Evolutionary conservation across 306 rosid genomes (phyloP).

Genomic region (Calophaca sinica): DNA sequence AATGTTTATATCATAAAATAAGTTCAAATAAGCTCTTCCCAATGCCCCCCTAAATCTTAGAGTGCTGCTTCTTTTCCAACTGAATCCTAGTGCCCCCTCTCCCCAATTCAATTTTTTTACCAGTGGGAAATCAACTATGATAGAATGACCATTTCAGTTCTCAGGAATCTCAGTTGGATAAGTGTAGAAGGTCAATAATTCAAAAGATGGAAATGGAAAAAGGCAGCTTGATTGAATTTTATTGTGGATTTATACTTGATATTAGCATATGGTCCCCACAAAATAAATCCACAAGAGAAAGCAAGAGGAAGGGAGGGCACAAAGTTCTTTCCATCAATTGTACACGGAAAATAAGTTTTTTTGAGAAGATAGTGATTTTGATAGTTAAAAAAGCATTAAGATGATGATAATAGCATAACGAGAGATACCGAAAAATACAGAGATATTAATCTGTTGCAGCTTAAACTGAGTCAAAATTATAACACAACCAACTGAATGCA

Average conservation of each 20-base stretch:
- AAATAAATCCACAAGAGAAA: background rate
- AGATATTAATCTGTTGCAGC: conserved; percentile 9
- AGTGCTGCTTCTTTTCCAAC: background rate
- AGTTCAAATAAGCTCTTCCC: background rate
- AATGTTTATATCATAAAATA: too few species aligned
- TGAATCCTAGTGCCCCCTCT: conserved; percentile 5
- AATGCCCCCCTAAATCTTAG: conserved; percentile 11
- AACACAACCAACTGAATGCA: conserved; percentile 1
- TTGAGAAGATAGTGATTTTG: background rate
- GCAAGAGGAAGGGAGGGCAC: background rate
- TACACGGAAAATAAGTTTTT: background rate
- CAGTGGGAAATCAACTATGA: background rate
- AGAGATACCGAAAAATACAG: background rate
- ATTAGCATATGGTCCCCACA: conserved; percentile 1
- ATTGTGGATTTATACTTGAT: conserved; percentile 1
- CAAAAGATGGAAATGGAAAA: conserved; percentile 4
- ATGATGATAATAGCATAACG: background rate
- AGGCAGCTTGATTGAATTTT: background rate
- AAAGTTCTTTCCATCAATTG: conserved; percentile 19
- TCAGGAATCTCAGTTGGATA: conserved; percentile 20
- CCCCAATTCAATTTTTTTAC: background rate
- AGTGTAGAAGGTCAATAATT: conserved; percentile 29
- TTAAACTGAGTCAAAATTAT: conserved; percentile 31
- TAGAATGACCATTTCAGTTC: conserved; percentile 38
- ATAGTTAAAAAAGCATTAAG: background rate